These are phyloP conservation scores for Fusarium sororula DNA, from an alignment of 2,329 filamentous ascomycete species.

Conservation along the genomic window DNA sequence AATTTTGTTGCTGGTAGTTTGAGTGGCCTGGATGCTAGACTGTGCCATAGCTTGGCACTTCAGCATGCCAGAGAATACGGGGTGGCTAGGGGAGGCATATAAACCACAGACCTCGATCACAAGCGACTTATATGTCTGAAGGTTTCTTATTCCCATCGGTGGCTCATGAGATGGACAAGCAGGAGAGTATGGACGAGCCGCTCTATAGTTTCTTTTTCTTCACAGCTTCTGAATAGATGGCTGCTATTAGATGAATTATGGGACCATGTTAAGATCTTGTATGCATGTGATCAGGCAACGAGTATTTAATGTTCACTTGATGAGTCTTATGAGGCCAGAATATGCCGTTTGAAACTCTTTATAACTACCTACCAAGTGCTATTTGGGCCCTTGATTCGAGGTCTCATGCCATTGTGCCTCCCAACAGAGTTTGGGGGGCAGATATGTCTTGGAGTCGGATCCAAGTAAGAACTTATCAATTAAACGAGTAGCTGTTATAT, in stretches of 20 bases:
- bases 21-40: slow-evolving; percentile 22
- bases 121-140: background rate
- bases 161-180: slow-evolving; percentile 30
- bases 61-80: slow-evolving; percentile 31
- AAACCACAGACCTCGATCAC: background rate
- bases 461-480: background rate
- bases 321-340: background rate
- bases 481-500: background rate
- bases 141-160: background rate
- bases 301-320: background rate
- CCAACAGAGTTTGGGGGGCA: too few species aligned
- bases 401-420: too few species aligned
- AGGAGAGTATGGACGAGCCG: slow-evolving; percentile 39
- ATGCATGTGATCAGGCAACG: background rate
- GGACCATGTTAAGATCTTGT: background rate
- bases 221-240: slow-evolving; percentile 43
- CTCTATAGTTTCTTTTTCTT: slow-evolving; percentile 40
- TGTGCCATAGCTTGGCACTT: slow-evolving; percentile 31
- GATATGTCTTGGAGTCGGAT: background rate
- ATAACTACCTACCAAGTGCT: background rate
- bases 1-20: slow-evolving; percentile 41
- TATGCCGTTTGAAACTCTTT: background rate
- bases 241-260: slow-evolving; percentile 34
- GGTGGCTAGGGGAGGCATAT: background rate
- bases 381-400: background rate